These are phyloP conservation scores for Rhizopus delemar DNA, from an alignment of 371 early-diverging fungal genomes.

Conservation along the genomic window DNA sequence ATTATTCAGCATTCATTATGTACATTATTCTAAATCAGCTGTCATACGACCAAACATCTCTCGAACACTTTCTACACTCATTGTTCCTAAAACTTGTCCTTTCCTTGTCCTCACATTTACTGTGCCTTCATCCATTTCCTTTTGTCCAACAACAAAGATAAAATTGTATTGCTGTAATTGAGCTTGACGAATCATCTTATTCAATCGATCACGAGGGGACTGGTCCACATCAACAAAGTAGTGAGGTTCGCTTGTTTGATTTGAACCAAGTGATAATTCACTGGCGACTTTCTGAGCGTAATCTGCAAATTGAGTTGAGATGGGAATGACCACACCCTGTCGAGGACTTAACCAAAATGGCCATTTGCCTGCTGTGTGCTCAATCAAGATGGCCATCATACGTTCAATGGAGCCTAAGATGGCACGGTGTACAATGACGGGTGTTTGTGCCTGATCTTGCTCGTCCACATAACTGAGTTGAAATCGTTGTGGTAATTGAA, in stretches of 20 bases:
- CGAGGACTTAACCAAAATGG: conserved; percentile 99
- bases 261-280: conserved; percentile 30
- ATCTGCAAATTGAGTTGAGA: conserved; percentile 61
- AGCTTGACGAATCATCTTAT: conserved; percentile 92
- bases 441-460: conserved; percentile 62
- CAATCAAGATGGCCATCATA: conserved; percentile 96
- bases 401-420: conserved; percentile 98
- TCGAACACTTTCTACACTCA: conserved; percentile 47
- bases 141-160: conserved; percentile 92
- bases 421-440: conserved; percentile 99
- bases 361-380: conserved; percentile 95
- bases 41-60: conserved; percentile 48
- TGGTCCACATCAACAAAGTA: conserved; percentile 82
- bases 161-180: conserved; percentile 89
- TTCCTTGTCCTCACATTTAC: conserved; percentile 87
- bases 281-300: conserved; percentile 65
- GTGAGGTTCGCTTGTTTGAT: conserved; percentile 22
- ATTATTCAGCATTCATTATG: conserved; percentile 6
- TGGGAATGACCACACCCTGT: conserved; percentile 91
- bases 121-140: conserved; percentile 79
- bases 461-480: conserved; percentile 78
- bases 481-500: conserved; percentile 96
- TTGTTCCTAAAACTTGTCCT: conserved; percentile 54
- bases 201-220: conserved; percentile 78
- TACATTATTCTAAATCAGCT: conserved; percentile 36